A percentile compares a stretch with the other conserved stretches of the same genome.
Conservation (phyloP, 176 grass and related monocot genomes). For the Lolium rigidum region DNA sequence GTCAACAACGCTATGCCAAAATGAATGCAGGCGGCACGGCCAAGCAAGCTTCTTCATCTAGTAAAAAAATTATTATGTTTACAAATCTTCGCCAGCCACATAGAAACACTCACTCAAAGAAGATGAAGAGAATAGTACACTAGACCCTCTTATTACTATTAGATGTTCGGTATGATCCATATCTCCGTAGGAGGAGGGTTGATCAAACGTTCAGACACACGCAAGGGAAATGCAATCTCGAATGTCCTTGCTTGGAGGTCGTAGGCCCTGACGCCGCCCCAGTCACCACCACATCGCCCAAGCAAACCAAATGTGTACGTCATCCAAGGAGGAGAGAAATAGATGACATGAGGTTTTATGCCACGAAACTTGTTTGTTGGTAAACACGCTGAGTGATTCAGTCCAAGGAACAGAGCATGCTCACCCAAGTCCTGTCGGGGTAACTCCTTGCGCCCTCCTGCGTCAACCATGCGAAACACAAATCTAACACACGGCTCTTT, state of each 20-base stretch:
- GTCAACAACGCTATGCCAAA: no score
- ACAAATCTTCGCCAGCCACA: neutral
- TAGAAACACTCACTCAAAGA: neutral
- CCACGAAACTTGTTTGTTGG: neutral
- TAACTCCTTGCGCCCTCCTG: neutral
- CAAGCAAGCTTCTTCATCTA: no score
- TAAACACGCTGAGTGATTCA: slow-evolving; percentile 13
- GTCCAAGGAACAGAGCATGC: slow-evolving; percentile 27
- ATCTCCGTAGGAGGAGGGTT: neutral
- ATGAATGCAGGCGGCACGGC: no score
- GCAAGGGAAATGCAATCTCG: neutral
- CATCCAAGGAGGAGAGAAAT: slow-evolving; percentile 26
- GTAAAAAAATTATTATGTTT: neutral
- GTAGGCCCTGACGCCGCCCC: neutral
- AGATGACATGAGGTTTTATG: slow-evolving; percentile 6
- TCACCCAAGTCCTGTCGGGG: neutral
- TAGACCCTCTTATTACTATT: neutral
- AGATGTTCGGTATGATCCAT: neutral
- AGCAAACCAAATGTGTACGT: neutral
- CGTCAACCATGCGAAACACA: neutral
- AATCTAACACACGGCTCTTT: neutral
- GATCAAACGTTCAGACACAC: neutral
- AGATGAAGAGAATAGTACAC: neutral
- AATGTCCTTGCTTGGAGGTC: neutral
- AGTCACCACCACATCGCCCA: neutral